Evolutionary conservation across 495 filamentous ascomycete species (phyloP).

Genomic region (Rostrohypoxylon terebratum): DNA sequence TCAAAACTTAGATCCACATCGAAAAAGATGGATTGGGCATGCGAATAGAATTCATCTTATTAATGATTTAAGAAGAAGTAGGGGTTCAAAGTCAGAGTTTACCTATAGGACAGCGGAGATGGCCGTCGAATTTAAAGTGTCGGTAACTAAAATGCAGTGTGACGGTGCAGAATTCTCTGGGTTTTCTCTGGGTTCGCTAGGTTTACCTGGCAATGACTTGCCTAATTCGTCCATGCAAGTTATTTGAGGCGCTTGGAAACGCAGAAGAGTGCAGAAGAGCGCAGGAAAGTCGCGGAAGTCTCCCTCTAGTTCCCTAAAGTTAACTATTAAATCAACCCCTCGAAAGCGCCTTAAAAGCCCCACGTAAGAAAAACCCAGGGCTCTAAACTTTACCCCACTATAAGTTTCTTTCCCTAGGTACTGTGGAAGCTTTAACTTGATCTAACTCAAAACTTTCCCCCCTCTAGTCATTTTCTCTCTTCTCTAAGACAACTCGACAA

Average conservation of each 20-base stretch:
- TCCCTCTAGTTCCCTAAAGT: constrained; percentile 5
- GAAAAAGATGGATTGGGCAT: neutral
- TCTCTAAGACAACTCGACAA: constrained; percentile 11
- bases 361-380: constrained; percentile 32
- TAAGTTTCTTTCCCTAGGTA: constrained; percentile 33
- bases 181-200: constrained; percentile 8
- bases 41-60: constrained; percentile 1
- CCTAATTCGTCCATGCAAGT: constrained; percentile 31
- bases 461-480: constrained; percentile 22
- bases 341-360: constrained; percentile 13
- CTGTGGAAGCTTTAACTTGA: constrained; percentile 1
- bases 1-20: neutral
- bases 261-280: neutral
- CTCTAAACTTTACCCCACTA: constrained; percentile 29
- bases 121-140: constrained; percentile 32
- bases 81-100: neutral
- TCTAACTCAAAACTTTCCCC: constrained; percentile 36
- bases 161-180: constrained; percentile 12
- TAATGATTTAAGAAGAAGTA: neutral
- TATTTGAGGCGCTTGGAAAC: neutral
- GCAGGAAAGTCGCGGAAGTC: neutral
- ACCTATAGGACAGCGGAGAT: constrained; percentile 31
- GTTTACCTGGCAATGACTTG: constrained; percentile 21
- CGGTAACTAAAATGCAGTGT: constrained; percentile 26
- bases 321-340: constrained; percentile 12